phyloP scores from a whole-genome alignment of 805 yeast genomes.

The Hermanozyma aechmeae region DNA sequence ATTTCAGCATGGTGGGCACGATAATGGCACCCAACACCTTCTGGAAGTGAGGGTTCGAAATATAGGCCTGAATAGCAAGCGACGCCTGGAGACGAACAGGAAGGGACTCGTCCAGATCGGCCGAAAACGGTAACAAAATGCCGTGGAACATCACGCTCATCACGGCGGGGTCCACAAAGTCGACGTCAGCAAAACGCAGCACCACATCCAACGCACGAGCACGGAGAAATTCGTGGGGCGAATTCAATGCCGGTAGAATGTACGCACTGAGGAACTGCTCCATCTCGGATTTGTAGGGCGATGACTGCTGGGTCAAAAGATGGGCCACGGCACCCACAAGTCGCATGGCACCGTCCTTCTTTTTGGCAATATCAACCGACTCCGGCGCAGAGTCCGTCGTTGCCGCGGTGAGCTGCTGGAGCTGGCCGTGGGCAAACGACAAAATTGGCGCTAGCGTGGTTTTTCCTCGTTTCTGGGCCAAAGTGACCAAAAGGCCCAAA shows the following conservation, averaged over 20 bases:
- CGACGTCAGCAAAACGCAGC: conserved; percentile 54
- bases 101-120: conserved; percentile 23
- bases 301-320: conserved; percentile 42
- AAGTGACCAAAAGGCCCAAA: conserved; percentile 55
- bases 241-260: conserved; percentile 64
- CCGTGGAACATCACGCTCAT: conserved; percentile 22
- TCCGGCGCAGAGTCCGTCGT: conserved; percentile 12
- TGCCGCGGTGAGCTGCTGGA: conserved; percentile 22
- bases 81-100: conserved; percentile 85
- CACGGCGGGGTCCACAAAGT: conserved; percentile 28
- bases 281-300: conserved; percentile 54
- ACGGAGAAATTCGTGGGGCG: conserved; percentile 56
- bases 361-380: conserved; percentile 41
- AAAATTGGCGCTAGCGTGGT: conserved; percentile 51
- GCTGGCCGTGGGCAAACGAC: conserved; percentile 46
- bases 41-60: conserved; percentile 55
- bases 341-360: conserved; percentile 72
- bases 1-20: conserved; percentile 72
- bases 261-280: conserved; percentile 55
- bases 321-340: conserved; percentile 67
- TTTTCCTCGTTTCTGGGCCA: conserved; percentile 61
- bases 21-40: conserved; percentile 61
- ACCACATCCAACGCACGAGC: conserved; percentile 66
- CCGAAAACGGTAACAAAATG: conserved; percentile 20
- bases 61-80: conserved; percentile 72